These are phyloP conservation scores for Calocera cornea DNA, from an alignment of 768 basidiomycete genomes.

Conservation along the genomic window DNA sequence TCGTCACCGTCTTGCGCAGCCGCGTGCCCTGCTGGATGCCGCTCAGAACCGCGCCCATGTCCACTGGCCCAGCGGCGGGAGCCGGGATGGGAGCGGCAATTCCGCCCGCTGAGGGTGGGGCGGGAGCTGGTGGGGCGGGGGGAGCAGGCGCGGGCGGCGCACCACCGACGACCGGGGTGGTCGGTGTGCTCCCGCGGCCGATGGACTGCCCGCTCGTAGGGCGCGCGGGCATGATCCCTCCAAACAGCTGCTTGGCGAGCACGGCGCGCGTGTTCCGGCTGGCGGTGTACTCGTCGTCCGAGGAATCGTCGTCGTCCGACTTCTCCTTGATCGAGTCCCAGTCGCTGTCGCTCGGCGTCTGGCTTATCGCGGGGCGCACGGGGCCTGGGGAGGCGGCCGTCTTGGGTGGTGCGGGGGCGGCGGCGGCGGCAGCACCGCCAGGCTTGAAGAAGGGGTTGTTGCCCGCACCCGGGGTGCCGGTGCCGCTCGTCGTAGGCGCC, in stretches of 20 bases:
- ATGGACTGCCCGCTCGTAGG: slow-evolving; percentile 33
- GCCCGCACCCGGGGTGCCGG: slow-evolving; percentile 22
- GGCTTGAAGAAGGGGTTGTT: slow-evolving; percentile 63
- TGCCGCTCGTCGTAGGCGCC: slow-evolving; percentile 23
- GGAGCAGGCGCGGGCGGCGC: slow-evolving; percentile 28
- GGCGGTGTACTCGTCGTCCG: slow-evolving; percentile 64
- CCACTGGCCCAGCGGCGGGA: slow-evolving; percentile 33
- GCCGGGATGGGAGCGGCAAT: slow-evolving; percentile 26
- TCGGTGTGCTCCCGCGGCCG: slow-evolving; percentile 23
- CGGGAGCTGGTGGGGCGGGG: slow-evolving; percentile 19
- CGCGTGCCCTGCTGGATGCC: slow-evolving; percentile 66
- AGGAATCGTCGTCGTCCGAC: slow-evolving; percentile 46
- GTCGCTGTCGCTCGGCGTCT: slow-evolving; percentile 38
- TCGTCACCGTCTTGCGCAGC: slow-evolving; percentile 62
- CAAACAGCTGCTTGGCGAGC: slow-evolving; percentile 71
- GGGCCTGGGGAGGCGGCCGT: not conserved
- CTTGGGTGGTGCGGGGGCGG: too few relatives aligned
- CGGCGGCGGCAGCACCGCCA: slow-evolving; percentile 14
- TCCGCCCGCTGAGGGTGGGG: slow-evolving; percentile 20
- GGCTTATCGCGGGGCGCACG: slow-evolving; percentile 42
- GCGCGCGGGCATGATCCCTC: slow-evolving; percentile 43
- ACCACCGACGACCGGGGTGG: slow-evolving; percentile 20
- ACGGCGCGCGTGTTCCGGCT: slow-evolving; percentile 50
- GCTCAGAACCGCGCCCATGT: slow-evolving; percentile 48
- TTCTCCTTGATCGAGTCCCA: slow-evolving; percentile 78